Conservation (phyloP, 129 eudicot genomes). For the Ambrosia trifida region DNA sequence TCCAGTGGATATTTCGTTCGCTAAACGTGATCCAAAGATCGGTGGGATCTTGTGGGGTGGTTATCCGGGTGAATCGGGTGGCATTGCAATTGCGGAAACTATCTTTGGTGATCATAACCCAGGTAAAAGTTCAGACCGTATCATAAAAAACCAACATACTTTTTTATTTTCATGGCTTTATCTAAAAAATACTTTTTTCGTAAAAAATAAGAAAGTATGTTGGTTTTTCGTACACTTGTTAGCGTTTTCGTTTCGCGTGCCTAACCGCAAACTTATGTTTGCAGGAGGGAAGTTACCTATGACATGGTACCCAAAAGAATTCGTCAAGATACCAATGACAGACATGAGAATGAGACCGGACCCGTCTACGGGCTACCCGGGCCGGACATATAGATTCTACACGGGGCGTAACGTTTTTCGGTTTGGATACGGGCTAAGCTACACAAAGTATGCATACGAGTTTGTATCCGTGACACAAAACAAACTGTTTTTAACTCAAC, state of each 20-base stretch:
- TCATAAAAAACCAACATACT: no score
- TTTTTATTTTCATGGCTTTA: no score
- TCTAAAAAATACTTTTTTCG: no score
- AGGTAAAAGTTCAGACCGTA: slow-evolving; percentile 40
- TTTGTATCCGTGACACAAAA: slow-evolving; percentile 54
- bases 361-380: slow-evolving; percentile 74
- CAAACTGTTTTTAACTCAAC: slow-evolving; percentile 37
- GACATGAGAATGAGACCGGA: slow-evolving; percentile 97
- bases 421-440: slow-evolving; percentile 95
- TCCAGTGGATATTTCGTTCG: slow-evolving; percentile 83
- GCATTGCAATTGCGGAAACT: slow-evolving; percentile 72
- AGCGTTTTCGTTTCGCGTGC: background rate
- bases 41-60: slow-evolving; percentile 97
- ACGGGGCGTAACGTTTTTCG: slow-evolving; percentile 67
- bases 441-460: slow-evolving; percentile 68
- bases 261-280: slow-evolving; percentile 7
- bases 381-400: slow-evolving; percentile 93
- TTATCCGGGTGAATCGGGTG: slow-evolving; percentile 97
- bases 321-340: slow-evolving; percentile 80
- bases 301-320: slow-evolving; percentile 96
- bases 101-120: slow-evolving; percentile 96
- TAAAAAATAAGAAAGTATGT: no score
- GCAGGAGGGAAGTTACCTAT: slow-evolving; percentile 89
- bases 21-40: slow-evolving; percentile 68
- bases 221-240: no score